A percentile compares a stretch with the other conserved stretches of the same genome.
phyloP scores from a whole-genome alignment of 331 rosid species.

The Telfairia occidentalis region DNA sequence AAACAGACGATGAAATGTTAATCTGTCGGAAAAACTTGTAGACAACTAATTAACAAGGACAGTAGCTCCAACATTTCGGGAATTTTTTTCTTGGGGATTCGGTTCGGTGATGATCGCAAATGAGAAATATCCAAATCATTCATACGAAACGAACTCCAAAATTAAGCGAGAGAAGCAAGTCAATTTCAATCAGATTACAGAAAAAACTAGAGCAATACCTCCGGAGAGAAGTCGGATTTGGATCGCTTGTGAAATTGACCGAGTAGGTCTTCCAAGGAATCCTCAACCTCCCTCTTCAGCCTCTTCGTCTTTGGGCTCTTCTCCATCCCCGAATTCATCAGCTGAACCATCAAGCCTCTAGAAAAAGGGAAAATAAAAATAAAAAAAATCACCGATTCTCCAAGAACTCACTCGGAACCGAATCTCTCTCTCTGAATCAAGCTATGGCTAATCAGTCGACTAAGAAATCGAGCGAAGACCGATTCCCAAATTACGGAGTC shows the following conservation, averaged over 20 bases:
- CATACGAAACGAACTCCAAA: background rate
- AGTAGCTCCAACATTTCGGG: background rate
- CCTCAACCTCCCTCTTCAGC: slow-evolving; percentile 44
- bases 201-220: slow-evolving; percentile 31
- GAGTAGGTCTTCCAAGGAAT: slow-evolving; percentile 27
- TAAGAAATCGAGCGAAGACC: background rate
- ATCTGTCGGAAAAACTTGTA: no score
- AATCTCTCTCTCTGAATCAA: background rate
- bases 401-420: background rate
- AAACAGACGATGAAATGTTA: no score
- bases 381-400: background rate
- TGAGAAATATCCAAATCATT: no score
- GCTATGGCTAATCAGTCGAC: background rate
- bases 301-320: slow-evolving; percentile 20
- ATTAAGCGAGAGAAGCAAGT: background rate
- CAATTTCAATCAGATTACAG: background rate
- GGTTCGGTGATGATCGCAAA: no score
- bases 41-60: no score
- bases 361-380: background rate
- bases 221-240: slow-evolving; percentile 24
- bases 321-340: slow-evolving; percentile 40
- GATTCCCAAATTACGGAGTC: background rate
- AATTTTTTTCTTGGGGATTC: background rate
- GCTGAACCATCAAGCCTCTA: slow-evolving; percentile 36
- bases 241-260: slow-evolving; percentile 34